Conservation (phyloP, 805 yeast genomes). For the Metschnikowia aberdeeniae region DNA sequence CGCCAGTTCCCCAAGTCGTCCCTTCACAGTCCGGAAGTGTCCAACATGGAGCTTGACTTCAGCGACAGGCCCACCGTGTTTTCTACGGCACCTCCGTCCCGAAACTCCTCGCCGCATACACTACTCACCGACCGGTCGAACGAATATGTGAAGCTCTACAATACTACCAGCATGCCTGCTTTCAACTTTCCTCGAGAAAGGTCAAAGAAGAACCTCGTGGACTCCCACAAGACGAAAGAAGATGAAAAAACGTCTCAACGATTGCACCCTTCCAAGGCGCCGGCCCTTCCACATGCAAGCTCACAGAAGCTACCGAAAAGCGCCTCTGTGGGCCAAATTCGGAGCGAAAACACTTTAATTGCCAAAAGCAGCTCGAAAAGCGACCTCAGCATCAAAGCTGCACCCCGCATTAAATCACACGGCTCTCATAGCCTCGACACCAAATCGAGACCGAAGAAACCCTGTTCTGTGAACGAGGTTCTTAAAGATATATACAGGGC, state of each 20-base stretch:
- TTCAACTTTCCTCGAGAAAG: slow-evolving; percentile 1
- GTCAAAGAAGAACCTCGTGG: not conserved
- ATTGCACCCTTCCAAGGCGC: too few relatives aligned
- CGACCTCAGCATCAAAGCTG: not conserved
- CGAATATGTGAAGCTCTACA: slow-evolving; percentile 12
- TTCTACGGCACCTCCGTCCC: slow-evolving; percentile 9
- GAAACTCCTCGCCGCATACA: slow-evolving; percentile 6
- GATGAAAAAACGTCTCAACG: not conserved
- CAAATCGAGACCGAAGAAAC: slow-evolving; percentile 8
- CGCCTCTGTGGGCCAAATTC: not conserved
- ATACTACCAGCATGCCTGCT: slow-evolving; percentile 7
- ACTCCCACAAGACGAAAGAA: not conserved
- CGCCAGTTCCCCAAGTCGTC: slow-evolving; percentile 6
- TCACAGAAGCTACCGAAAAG: not conserved
- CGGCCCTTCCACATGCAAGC: not conserved
- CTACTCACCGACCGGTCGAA: slow-evolving; percentile 8
- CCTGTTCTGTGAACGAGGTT: slow-evolving; percentile 17
- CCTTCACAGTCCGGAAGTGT: not conserved
- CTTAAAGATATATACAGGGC: slow-evolving; percentile 21
- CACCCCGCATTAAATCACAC: not conserved
- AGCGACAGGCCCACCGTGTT: slow-evolving; percentile 10
- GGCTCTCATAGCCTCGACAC: not conserved
- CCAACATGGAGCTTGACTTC: slow-evolving; percentile 3
- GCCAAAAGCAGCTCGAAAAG: not conserved
- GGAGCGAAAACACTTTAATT: not conserved